Evolutionary conservation across 2,329 filamentous ascomycete species (phyloP), one percentile per base, ranked within the genome.

Genomic region (Plectosphaerella cucumerina): DNA sequence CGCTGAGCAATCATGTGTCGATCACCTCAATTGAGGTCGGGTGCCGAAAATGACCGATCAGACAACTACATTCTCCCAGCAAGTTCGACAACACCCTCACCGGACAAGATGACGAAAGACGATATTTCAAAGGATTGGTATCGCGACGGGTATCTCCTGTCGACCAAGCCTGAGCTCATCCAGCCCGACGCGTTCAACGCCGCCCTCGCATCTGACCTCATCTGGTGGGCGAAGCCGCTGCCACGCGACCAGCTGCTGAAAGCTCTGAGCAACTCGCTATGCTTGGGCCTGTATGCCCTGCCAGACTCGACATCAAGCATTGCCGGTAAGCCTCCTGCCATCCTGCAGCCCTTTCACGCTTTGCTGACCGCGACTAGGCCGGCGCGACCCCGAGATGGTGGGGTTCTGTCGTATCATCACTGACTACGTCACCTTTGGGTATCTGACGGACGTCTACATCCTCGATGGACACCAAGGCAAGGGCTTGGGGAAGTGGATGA

Each of bases 401-500:
- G 72, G 72, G 50, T 65, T 74, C 50, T 66, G 69, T 44, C 69
- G 56, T 4, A 23, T 55, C 23, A 45, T 58, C 20, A 58, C 56
- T n/a, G 56, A 58, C 42, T 55, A 55, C 17, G 47, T 50, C 31
- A 53, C 50, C 35, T 31, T 55, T 20, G 52, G 42, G 17, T 58
- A 58, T 52, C 67, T 74, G 49, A 86, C 85, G 22, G 86, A 89
- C 60, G 81, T 89, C 18, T 89, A 86, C 63, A 71, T 89, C 20
- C 63, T 81, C 3, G 71, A 78, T 0, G 73, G 77, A 37, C 80
- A 82, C 59, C 84, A 86, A 61, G 76, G 79, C 5, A 70, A 74
- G 10, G 85, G 86, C 0, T 70, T 90, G 2, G 86, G 82, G 3
- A 77, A 71, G 42, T 89, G 84, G 83, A 67, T 89, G 61, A 77